phyloP scores from a whole-genome alignment of 768 basidiomycete species.

The Trametes gibbosa region DNA sequence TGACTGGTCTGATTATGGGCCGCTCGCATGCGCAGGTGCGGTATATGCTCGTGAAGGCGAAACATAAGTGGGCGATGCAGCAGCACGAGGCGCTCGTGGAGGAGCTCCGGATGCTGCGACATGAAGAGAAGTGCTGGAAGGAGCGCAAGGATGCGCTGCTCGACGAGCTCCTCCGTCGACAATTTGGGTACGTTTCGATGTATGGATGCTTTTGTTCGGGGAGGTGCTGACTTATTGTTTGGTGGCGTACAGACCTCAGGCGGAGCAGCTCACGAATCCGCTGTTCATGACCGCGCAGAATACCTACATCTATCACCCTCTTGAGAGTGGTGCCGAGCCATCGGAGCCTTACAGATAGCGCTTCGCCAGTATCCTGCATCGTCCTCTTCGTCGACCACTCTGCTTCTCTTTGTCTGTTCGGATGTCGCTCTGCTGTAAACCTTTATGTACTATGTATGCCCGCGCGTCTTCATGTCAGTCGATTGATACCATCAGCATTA shows the following conservation, averaged over 20 bases:
- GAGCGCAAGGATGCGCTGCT: constrained; percentile 61
- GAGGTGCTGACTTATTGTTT: background rate
- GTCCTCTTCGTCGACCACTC: background rate
- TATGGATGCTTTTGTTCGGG: no score
- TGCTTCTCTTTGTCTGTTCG: background rate
- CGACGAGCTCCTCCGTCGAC: constrained; percentile 46
- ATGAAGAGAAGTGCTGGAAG: constrained; percentile 51
- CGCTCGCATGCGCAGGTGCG: constrained; percentile 67
- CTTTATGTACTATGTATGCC: constrained; percentile 10
- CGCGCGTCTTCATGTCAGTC: constrained; percentile 4
- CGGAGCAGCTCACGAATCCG: constrained; percentile 23
- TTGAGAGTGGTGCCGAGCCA: constrained; percentile 1
- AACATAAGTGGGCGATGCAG: constrained; percentile 63
- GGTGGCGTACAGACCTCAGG: constrained; percentile 14
- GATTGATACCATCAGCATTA: background rate
- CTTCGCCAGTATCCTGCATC: background rate
- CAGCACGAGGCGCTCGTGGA: constrained; percentile 65
- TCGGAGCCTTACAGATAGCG: background rate
- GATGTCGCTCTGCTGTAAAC: background rate
- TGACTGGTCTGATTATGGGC: constrained; percentile 63
- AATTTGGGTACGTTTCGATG: constrained; percentile 47
- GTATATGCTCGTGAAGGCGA: constrained; percentile 78
- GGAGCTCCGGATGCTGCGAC: constrained; percentile 56
- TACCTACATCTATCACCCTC: constrained; percentile 8
- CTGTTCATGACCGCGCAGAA: constrained; percentile 22